These are phyloP conservation scores for Scedosporium boydii DNA, from an alignment of 2,329 filamentous ascomycete species.

Conservation along the genomic window DNA sequence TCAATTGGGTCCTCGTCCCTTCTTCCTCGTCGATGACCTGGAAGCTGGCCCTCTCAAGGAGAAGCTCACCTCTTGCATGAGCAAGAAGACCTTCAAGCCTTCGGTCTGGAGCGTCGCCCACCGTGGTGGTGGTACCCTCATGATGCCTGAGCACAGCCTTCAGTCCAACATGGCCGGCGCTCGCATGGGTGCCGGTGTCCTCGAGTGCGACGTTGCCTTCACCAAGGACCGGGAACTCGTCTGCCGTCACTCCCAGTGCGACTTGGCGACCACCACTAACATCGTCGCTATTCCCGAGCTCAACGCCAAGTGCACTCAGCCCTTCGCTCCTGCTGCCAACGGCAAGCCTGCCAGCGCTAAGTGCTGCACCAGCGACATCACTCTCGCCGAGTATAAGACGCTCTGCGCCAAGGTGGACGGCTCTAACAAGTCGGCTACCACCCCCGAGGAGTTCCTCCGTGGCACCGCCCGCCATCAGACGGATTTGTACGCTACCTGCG, in stretches of 20 bases:
- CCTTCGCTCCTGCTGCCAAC: constrained; percentile 46
- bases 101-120: constrained; percentile 52
- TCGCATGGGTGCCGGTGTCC: constrained; percentile 57
- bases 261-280: constrained; percentile 60
- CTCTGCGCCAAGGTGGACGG: constrained; percentile 66
- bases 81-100: constrained; percentile 37
- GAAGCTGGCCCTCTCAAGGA: constrained; percentile 48
- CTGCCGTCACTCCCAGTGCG: constrained; percentile 58
- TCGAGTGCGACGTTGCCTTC: constrained; percentile 61
- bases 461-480: constrained; percentile 54
- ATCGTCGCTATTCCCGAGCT: constrained; percentile 53
- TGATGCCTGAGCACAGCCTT: constrained; percentile 55
- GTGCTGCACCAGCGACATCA: constrained; percentile 66
- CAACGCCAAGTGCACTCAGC: constrained; percentile 52
- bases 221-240: constrained; percentile 57
- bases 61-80: constrained; percentile 48
- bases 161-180: constrained; percentile 51
- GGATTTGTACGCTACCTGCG: constrained; percentile 56
- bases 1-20: constrained; percentile 53
- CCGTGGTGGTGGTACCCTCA: constrained; percentile 50
- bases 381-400: constrained; percentile 54
- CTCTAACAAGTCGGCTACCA: constrained; percentile 48
- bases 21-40: constrained; percentile 56
- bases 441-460: constrained; percentile 44
- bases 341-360: constrained; percentile 46